Evolutionary conservation across 176 grass and related monocot genomes (phyloP).

Genomic region (Pontederia paniculata): DNA sequence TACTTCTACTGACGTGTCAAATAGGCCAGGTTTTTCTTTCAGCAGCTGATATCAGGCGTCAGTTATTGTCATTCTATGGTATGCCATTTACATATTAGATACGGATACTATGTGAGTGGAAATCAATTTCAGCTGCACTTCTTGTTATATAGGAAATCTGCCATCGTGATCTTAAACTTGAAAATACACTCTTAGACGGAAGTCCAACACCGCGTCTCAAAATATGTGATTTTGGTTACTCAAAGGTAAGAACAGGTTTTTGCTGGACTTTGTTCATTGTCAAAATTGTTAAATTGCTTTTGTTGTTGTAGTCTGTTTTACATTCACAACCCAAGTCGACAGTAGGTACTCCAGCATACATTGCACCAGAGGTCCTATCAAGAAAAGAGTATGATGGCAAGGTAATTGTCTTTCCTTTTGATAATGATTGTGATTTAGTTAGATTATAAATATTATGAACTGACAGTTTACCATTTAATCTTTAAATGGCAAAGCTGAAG

Average conservation of each 20-base stretch:
- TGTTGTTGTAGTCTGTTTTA: constrained; percentile 63
- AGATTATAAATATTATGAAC: not conserved
- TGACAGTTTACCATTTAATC: no score
- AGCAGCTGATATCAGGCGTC: constrained; percentile 85
- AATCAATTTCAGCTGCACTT: not conserved
- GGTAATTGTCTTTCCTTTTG: constrained; percentile 17
- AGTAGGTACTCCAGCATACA: constrained; percentile 96
- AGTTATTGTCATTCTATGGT: constrained; percentile 97
- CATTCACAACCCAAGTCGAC: constrained; percentile 93
- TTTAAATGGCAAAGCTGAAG: no score
- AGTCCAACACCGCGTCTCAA: constrained; percentile 75
- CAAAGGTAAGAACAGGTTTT: constrained; percentile 52
- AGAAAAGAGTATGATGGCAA: constrained; percentile 95
- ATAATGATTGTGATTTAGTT: not conserved
- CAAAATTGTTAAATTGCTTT: not conserved
- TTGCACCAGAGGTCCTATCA: constrained; percentile 84
- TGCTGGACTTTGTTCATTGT: not conserved
- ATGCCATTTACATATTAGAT: constrained; percentile 1
- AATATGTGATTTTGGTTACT: constrained; percentile 98
- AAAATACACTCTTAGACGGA: constrained; percentile 91
- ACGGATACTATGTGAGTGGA: not conserved
- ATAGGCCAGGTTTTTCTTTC: constrained; percentile 86
- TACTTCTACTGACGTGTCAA: not conserved
- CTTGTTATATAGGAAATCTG: constrained; percentile 62
- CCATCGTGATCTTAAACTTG: constrained; percentile 97